Conservation (phyloP, 148 eudicot genomes). For the Fallopia convolvulus region DNA sequence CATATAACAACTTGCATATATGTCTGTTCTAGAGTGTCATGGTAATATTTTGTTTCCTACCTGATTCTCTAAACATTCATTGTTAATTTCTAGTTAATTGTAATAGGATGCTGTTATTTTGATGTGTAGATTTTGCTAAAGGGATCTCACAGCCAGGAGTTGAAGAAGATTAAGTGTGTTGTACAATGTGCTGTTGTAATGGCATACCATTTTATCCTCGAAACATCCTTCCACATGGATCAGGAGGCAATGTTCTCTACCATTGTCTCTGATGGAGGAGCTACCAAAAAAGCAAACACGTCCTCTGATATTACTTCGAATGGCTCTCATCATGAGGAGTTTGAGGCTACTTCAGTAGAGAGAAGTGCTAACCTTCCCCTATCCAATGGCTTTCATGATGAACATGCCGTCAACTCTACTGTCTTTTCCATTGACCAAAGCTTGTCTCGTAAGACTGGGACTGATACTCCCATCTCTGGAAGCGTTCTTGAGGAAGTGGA, state of each 20-base stretch:
- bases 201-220: slow-evolving; percentile 92
- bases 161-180: slow-evolving; percentile 84
- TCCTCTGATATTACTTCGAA: slow-evolving; percentile 2
- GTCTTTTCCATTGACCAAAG: neutral
- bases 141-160: slow-evolving; percentile 71
- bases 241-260: slow-evolving; percentile 88
- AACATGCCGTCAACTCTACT: neutral
- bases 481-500: slow-evolving; percentile 15
- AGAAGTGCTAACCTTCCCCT: slow-evolving; percentile 23
- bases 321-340: slow-evolving; percentile 17
- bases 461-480: slow-evolving; percentile 19
- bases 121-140: slow-evolving; percentile 72
- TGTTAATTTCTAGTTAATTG: neutral
- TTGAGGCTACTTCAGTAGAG: slow-evolving; percentile 15
- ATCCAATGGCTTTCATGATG: slow-evolving; percentile 32
- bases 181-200: slow-evolving; percentile 85
- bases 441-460: neutral
- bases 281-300: neutral
- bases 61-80: neutral
- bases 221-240: slow-evolving; percentile 83
- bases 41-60: neutral
- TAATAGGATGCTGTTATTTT: slow-evolving; percentile 7
- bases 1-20: neutral
- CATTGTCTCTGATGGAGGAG: slow-evolving; percentile 28
- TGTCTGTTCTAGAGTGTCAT: too few species aligned